Conservation (phyloP, 148 eudicot genomes). For the Spergularia marina region DNA sequence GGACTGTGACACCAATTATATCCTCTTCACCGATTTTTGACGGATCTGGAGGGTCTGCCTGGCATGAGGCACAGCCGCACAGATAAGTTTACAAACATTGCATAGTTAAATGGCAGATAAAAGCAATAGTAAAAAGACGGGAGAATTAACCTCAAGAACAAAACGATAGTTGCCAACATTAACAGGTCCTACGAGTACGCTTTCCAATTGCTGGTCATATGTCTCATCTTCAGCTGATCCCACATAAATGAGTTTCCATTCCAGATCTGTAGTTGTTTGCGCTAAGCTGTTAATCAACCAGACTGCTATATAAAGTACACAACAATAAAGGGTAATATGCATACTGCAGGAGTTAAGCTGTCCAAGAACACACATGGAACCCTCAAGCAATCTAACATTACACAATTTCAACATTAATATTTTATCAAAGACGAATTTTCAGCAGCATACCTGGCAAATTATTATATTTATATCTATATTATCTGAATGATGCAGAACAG, state of each 20-base stretch:
- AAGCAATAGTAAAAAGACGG: background rate
- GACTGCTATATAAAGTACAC: background rate
- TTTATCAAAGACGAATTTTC: background rate
- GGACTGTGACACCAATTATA: slow-evolving; percentile 83
- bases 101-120: background rate
- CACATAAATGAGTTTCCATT: slow-evolving; percentile 90
- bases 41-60: slow-evolving; percentile 96
- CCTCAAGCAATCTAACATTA: background rate
- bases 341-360: background rate
- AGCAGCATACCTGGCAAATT: background rate
- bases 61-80: slow-evolving; percentile 13
- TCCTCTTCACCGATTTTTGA: slow-evolving; percentile 87
- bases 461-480: too few species aligned
- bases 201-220: slow-evolving; percentile 87
- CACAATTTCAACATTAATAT: background rate
- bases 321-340: background rate
- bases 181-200: slow-evolving; percentile 95
- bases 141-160: slow-evolving; percentile 68
- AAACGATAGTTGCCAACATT: slow-evolving; percentile 91
- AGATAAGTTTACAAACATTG: background rate
- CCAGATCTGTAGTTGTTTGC: slow-evolving; percentile 55
- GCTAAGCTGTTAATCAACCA: background rate
- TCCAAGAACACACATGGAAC: background rate
- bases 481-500: background rate
- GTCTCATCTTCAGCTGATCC: slow-evolving; percentile 99